These are phyloP conservation scores for Gonium pectorale DNA, from an alignment of 139 green algal genomes.

Conservation along the genomic window DNA sequence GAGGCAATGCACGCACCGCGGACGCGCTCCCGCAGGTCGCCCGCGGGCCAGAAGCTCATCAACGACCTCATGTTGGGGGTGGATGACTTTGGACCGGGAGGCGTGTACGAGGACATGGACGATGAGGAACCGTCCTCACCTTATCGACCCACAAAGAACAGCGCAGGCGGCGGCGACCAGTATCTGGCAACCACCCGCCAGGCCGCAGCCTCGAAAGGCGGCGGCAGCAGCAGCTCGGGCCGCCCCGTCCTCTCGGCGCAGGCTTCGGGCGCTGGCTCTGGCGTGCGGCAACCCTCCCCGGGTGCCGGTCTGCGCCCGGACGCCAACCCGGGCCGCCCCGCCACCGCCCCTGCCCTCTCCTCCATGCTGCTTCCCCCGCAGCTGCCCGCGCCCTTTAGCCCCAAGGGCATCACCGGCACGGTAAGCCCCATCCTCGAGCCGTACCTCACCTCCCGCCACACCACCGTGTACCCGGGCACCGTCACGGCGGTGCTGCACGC, in stretches of 20 bases:
- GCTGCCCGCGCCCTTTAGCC: background rate
- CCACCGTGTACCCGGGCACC: constrained; percentile 7
- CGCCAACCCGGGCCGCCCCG: background rate
- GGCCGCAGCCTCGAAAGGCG: background rate
- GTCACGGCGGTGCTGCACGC: constrained; percentile 31
- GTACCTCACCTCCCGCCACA: constrained; percentile 28
- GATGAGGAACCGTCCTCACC: background rate
- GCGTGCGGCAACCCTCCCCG: background rate
- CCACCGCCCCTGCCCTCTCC: constrained; percentile 1
- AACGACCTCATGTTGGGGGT: constrained; percentile 19
- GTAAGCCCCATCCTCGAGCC: constrained; percentile 17
- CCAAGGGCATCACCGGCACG: background rate
- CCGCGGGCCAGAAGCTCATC: constrained; percentile 15
- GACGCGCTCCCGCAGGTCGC: background rate
- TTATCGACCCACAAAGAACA: too few relatives aligned
- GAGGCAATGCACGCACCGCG: too few relatives aligned
- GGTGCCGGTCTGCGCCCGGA: too few relatives aligned
- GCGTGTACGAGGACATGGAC: background rate
- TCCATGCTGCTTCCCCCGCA: background rate
- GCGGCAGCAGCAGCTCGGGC: background rate
- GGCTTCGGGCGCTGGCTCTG: background rate
- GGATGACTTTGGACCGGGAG: background rate
- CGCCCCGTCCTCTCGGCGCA: background rate
- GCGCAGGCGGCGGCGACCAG: background rate
- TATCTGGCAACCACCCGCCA: background rate